Evolutionary conservation across 495 filamentous ascomycete species (phyloP), one percentile per base, ranked within the genome.

Genomic region (Ascodesmis nigricans): DNA sequence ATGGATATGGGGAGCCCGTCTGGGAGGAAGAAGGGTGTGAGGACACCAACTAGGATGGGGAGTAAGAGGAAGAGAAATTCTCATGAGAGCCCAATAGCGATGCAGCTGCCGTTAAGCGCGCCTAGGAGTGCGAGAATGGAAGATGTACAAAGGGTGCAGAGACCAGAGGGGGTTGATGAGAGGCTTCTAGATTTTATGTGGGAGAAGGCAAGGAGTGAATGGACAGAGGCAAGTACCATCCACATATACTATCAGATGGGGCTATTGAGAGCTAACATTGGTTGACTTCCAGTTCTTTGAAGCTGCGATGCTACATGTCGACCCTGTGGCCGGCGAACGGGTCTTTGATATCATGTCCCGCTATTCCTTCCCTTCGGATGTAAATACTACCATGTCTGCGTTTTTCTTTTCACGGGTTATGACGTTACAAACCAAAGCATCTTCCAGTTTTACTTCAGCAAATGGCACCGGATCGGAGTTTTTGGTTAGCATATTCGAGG

Each of bases 11-110:
- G 51, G 1, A 61, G 57, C 31, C 53, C 57, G 31, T 62, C 57
- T 4, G 72, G 67, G 38, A 33, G 35, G 20, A 30, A 32, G 18
- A 43, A 32, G 9, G 26, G n/a, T n/a, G n/a, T n/a, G 10, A 22
- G 24, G 23, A 47, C 45, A 4, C 77, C 74, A 1, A 65, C 71
- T n/a, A 70, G 64, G 29, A 58, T 58, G 16, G 63, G 59, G 5
- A 55, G 55, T 3, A 80, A 78, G 44, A 59, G 75, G 35, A 78
- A 76, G 49, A 57, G 75, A 30, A 60, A 61, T 6, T 57, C 58
- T 24, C 60, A 66, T 24, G 62, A 64, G 30, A 70, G 66, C 38
- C 66, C 71, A 3, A 55, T 57, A 9, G n/a, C n/a, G n/a, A 59
- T 56, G 25, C 42, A 59, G 7, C 42, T 74, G 20, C 57, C 62